Percentiles rank a stretch among this genome's conserved stretches.
These are phyloP conservation scores for Coemansia sp. DNA, from an alignment of 192 early-diverging fungal species.

Conservation along the genomic window DNA sequence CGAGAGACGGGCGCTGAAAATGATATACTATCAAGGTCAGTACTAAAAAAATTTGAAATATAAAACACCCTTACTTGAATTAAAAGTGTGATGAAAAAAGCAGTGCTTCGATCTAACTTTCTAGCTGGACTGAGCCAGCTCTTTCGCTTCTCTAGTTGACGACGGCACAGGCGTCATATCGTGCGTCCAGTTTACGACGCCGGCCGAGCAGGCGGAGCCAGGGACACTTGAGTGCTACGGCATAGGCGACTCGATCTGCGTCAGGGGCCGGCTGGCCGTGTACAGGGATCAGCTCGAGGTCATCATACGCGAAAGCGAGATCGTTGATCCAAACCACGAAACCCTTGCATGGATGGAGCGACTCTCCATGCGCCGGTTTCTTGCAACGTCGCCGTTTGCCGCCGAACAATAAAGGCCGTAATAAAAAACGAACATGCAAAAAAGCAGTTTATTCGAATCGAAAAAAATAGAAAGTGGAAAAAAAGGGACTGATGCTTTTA, in stretches of 20 bases:
- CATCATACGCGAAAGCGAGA: conserved; percentile 16
- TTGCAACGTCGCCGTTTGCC: conserved; percentile 3
- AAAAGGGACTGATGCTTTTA: conserved; percentile 7
- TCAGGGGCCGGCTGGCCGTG: conserved; percentile 31
- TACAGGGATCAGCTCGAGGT: conserved; percentile 38
- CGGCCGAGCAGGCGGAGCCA: conserved; percentile 20
- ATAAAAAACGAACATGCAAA: background rate
- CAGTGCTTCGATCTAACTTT: too few species aligned
- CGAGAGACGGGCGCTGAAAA: conserved; percentile 20
- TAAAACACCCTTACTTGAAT: background rate
- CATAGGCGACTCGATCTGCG: conserved; percentile 27
- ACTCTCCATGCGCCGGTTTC: conserved; percentile 24
- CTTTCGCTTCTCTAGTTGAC: conserved; percentile 23
- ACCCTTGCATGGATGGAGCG: conserved; percentile 45
- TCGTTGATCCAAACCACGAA: conserved; percentile 31
- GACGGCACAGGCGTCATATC: conserved; percentile 46
- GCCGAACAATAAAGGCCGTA: background rate
- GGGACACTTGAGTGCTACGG: conserved; percentile 7
- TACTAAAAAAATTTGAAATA: background rate
- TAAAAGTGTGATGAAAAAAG: background rate
- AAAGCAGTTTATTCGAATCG: background rate
- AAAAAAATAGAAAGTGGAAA: background rate
- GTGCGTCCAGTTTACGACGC: conserved; percentile 34
- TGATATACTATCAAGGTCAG: conserved; percentile 31
- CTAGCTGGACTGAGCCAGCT: too few species aligned